phyloP scores from a whole-genome alignment of 805 yeast species.

The Wickerhamomyces ciferrii region DNA sequence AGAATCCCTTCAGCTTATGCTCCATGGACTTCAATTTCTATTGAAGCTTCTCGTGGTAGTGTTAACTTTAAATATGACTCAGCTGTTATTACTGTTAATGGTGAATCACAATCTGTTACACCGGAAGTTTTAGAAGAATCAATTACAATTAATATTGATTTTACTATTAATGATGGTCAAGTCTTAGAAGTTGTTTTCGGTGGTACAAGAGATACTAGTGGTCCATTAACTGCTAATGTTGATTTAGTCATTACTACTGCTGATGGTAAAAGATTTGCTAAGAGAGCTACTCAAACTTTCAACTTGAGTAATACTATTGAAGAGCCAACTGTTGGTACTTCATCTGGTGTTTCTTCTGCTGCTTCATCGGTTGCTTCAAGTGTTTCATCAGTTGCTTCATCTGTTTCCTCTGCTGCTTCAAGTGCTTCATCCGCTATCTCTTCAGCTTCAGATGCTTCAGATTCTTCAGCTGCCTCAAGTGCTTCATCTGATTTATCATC shows the following conservation, averaged over 20 bases:
- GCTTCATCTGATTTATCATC: background rate
- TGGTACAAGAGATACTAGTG: background rate
- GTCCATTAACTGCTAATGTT: background rate
- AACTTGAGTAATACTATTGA: background rate
- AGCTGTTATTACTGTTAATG: background rate
- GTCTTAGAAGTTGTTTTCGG: background rate
- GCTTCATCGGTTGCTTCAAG: background rate
- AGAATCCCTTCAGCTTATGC: background rate
- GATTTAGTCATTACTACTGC: background rate
- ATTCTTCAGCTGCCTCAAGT: background rate
- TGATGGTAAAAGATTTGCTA: background rate
- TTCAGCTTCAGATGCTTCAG: background rate
- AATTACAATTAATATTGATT: background rate
- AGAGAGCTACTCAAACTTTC: background rate
- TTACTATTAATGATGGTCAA: background rate
- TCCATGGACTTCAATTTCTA: background rate
- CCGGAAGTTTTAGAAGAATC: background rate
- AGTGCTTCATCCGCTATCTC: no score
- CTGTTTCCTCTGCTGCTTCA: conserved; percentile 3
- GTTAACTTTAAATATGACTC: background rate
- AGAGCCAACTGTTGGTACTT: background rate
- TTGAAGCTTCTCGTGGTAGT: background rate
- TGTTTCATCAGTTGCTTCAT: background rate
- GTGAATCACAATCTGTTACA: background rate
- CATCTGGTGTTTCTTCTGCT: background rate